Conservation (phyloP, 306 rosid species). For the Pyrus bretschneideri region DNA sequence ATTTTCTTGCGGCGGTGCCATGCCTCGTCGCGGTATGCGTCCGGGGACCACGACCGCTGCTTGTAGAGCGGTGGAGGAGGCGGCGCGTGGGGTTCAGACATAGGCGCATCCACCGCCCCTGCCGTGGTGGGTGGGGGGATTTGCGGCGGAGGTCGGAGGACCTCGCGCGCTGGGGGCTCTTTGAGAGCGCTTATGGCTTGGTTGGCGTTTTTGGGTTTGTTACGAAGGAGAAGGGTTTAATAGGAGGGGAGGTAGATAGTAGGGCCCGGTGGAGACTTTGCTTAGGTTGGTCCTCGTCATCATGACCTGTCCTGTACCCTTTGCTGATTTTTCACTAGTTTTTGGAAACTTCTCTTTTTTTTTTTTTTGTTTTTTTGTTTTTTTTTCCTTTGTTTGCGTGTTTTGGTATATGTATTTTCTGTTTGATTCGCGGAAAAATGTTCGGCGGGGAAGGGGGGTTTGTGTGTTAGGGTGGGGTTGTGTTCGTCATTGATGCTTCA, state of each 20-base stretch:
- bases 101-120: constrained; percentile 38
- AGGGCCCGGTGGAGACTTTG: constrained; percentile 20
- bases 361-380: not conserved
- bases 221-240: constrained; percentile 15
- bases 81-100: constrained; percentile 29
- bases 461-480: not conserved
- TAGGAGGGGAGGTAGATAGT: not conserved
- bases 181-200: constrained; percentile 20
- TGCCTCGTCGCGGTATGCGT: constrained; percentile 65
- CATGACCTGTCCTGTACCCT: constrained; percentile 39
- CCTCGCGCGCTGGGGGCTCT: constrained; percentile 54
- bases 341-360: not conserved
- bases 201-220: constrained; percentile 25
- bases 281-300: constrained; percentile 57
- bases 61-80: constrained; percentile 42
- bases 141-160: constrained; percentile 76
- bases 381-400: not conserved
- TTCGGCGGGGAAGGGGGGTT: not conserved
- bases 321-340: not conserved
- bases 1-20: constrained; percentile 80
- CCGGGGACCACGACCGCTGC: constrained; percentile 94
- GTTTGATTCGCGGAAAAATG: constrained; percentile 14
- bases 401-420: not conserved
- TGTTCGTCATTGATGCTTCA: not conserved
- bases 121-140: constrained; percentile 9